Evolutionary conservation across 345 rosid genomes (phyloP), one percentile per base, ranked within the genome.

Genomic region (Bruguiera gymnorhiza): DNA sequence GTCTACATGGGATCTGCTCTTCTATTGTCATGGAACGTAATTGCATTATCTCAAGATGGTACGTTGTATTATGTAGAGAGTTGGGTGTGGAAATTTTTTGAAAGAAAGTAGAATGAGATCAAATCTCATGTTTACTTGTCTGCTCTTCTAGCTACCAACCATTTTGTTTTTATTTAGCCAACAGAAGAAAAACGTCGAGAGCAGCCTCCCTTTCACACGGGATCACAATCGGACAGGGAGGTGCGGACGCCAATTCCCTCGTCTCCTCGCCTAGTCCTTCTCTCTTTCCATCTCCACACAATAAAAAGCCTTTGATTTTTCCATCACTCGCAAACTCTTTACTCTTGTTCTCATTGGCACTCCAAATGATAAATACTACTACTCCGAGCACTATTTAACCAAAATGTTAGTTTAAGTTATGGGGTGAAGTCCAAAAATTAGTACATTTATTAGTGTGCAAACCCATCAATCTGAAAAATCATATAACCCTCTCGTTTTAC

Each of bases 231-330:
- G 63, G 86, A 82, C 72, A 78, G 39, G 50, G 83, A 80, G 70
- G 32, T 65, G 70, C 2, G 62, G 79, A 78, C 70, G 39, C 81
- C 76, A 76, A 70, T 80, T 71, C 60, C 70, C 85, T 82, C 73
- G 73, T 86, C 60, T 24, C 10, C 60, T 56, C 60, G 24, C 3
- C 60, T 10, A 10, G 29, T 56, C 29, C 60, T 56, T 15, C 30
- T 10, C 30, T 13, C 50, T 56, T 56, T 27, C 30, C 30, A 27
- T 56, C 18, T 55, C 60, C 60, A 24, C 60, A 16, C 30, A 56
- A 23, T 56, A 23, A 23, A 23, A 56, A 56, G 30, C 6, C 30
- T 6, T 24, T 11, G 18, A 56, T 24, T 10, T 2, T 23, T 56
- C 30, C 60, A 56, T 24, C 13, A 0, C 60, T 56, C 30, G 24